Base-by-base conservation (phyloP, 2,329 filamentous ascomycete genomes). In the Fusarium temperatum region DNA sequence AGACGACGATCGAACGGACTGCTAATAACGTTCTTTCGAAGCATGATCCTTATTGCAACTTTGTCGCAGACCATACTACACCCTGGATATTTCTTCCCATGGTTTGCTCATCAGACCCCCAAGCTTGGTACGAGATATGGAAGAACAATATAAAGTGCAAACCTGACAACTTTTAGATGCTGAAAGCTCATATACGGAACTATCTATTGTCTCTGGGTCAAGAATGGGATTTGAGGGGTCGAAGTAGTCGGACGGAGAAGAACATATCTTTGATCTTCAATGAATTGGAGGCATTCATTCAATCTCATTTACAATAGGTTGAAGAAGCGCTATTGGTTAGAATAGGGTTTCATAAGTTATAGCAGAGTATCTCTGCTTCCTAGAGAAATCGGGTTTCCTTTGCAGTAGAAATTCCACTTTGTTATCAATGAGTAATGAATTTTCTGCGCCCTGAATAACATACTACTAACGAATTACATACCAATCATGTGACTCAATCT, bases 311-410 rank as follows among this genome's bases (percentile, higher is more conserved):
- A 5, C 2, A 14, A 0, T 1, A 6, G 13, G 8, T 4, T 10
- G 8, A 8, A 39, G 28, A 18, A 13, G 30, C 12, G 11, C n/a
- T 2, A 2, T 36, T 10, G 4, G 3, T 3, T 8, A 14, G n/a
- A 20, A 0, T 6, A 5, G 2, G 4, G 3, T 3, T 4, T 15
- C 5, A 12, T 12, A 11, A 4, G 4, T 9, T 8, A 0, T 8
- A 0, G 13, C 9, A 14, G 8, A 24, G 8, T 0, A 5, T 1
- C 14, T 1, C 8, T 2, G 4, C 7, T n/a, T 17, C 2, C 15
- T 3, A 17, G 14, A n/a, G 2, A 6, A n/a, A 11, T n/a, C 9
- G 3, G 0, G 8, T n/a, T n/a, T 15, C 10, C 10, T 30, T n/a
- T n/a, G 6, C 12, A 4, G 17, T 12, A 12, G 12, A 17, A 11